A percentile compares a stretch with the other conserved stretches of the same genome.
Evolutionary conservation across 345 rosid species (phyloP).

Genomic region (Aethionema arabicum): DNA sequence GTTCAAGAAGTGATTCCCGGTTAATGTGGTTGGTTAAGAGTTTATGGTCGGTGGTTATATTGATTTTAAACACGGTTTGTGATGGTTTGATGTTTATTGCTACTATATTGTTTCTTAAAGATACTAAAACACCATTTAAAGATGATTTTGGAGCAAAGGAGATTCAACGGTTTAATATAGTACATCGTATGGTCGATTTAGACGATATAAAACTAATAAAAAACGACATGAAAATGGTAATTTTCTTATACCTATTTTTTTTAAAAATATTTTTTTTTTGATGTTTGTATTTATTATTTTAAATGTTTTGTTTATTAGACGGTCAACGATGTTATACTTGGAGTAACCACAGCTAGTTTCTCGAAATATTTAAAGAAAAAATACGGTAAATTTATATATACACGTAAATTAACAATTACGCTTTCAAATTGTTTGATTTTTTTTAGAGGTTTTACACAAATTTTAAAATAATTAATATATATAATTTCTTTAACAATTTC

Average conservation of each 20-base stretch:
- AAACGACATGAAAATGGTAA: conserved; percentile 27
- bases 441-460: too few species aligned
- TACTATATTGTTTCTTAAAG: conserved; percentile 40
- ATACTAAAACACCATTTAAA: conserved; percentile 47
- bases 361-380: conserved; percentile 49
- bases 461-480: too few species aligned
- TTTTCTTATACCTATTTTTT: not conserved
- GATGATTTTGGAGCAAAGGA: not conserved
- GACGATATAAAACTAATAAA: conserved; percentile 58
- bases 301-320: conserved; percentile 40
- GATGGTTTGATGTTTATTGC: conserved; percentile 39
- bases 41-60: conserved; percentile 35
- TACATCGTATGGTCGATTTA: conserved; percentile 42
- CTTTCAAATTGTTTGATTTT: too few species aligned
- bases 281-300: too few species aligned
- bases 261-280: not conserved
- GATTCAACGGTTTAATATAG: conserved; percentile 32
- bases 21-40: conserved; percentile 34
- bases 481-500: too few species aligned
- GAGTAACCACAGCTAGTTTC: conserved; percentile 63
- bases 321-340: conserved; percentile 62
- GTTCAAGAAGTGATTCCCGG: conserved; percentile 2
- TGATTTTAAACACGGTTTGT: conserved; percentile 46
- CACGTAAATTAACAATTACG: too few species aligned
- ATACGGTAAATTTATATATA: conserved; percentile 41